Conservation (phyloP, 148 eudicot species). For the Chenopodium suecicum region DNA sequence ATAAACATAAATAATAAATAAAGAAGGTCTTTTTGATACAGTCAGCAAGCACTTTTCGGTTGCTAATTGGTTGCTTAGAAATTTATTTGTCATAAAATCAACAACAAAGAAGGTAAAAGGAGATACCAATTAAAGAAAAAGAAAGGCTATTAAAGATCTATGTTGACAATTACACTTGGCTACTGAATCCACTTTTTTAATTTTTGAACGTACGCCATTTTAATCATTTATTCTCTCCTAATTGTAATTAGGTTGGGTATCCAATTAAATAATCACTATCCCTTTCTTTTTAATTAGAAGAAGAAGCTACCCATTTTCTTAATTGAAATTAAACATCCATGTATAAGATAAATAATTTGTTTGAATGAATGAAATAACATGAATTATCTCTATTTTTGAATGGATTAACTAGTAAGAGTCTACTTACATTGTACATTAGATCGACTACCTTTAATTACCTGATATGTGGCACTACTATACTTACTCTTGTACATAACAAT, state of each 20-base stretch:
- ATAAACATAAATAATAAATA: too few species aligned
- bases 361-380: too few species aligned
- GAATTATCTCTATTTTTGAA: too few species aligned
- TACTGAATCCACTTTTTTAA: neutral
- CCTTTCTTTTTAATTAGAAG: neutral
- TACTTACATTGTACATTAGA: too few species aligned
- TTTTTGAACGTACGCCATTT: neutral
- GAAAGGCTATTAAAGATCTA: constrained; percentile 1
- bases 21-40: neutral
- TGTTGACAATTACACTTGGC: constrained; percentile 6
- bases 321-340: too few species aligned
- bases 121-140: neutral
- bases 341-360: too few species aligned
- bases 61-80: constrained; percentile 1
- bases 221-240: neutral
- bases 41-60: constrained; percentile 26
- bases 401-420: too few species aligned
- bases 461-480: too few species aligned
- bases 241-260: neutral
- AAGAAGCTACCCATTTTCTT: too few species aligned
- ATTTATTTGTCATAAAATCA: constrained; percentile 12
- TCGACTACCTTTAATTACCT: too few species aligned
- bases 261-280: neutral
- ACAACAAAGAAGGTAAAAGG: constrained; percentile 10
- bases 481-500: too few species aligned